phyloP scores from a whole-genome alignment of 2,329 filamentous ascomycete species.

The Alternaria infectoria region DNA sequence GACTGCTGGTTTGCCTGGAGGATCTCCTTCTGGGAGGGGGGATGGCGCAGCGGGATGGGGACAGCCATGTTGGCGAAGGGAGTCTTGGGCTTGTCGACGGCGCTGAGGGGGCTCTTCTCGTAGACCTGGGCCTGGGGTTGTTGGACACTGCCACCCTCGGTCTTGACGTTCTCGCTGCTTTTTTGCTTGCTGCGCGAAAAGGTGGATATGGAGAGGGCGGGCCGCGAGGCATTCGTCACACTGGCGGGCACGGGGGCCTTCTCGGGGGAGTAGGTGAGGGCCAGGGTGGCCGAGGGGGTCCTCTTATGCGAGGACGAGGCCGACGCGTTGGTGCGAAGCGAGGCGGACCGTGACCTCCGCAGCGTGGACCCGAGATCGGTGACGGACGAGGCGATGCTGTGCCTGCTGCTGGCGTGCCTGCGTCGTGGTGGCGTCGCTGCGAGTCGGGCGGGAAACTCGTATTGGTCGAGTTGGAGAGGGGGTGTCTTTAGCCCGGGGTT shows the following conservation, averaged over 20 bases:
- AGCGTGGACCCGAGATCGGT: slow-evolving; percentile 49
- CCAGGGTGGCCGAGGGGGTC: slow-evolving; percentile 44
- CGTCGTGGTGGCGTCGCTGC: slow-evolving; percentile 36
- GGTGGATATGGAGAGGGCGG: slow-evolving; percentile 48
- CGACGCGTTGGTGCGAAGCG: slow-evolving; percentile 49
- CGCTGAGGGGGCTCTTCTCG: slow-evolving; percentile 41
- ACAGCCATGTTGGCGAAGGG: slow-evolving; percentile 39
- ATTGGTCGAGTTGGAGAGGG: slow-evolving; percentile 26
- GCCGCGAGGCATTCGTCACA: slow-evolving; percentile 32
- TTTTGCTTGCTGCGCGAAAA: slow-evolving; percentile 46
- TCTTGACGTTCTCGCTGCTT: slow-evolving; percentile 43
- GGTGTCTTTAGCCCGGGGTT: slow-evolving; percentile 7
- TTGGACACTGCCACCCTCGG: slow-evolving; percentile 6
- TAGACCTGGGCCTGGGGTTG: slow-evolving; percentile 19
- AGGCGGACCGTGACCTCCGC: slow-evolving; percentile 48
- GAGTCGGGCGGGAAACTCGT: slow-evolving; percentile 23
- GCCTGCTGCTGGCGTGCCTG: slow-evolving; percentile 35
- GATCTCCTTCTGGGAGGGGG: slow-evolving; percentile 37
- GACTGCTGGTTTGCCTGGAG: slow-evolving; percentile 27
- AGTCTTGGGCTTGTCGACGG: slow-evolving; percentile 44
- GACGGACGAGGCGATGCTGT: slow-evolving; percentile 45
- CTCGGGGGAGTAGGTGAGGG: slow-evolving; percentile 45
- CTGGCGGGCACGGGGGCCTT: slow-evolving; percentile 32
- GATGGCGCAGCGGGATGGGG: slow-evolving; percentile 33
- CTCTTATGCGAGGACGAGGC: slow-evolving; percentile 44